Percentiles rank a stretch among this genome's conserved stretches.
Conservation (phyloP, 2,329 filamentous ascomycete genomes). For the Dissoconium aciculare region DNA sequence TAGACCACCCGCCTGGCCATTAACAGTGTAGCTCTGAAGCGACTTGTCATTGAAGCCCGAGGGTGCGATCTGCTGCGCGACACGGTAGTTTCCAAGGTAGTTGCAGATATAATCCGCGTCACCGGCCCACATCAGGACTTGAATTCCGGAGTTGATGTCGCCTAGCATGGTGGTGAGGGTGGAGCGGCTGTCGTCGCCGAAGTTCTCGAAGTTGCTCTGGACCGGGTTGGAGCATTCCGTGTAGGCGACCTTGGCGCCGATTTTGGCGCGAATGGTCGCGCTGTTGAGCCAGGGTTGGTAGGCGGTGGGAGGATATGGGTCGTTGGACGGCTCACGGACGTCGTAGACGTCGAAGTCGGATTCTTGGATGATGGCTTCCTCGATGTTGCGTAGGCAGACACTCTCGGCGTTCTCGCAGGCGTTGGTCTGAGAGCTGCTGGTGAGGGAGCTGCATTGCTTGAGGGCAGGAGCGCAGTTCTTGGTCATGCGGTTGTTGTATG, state of each 20-base stretch:
- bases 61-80: conserved; percentile 32
- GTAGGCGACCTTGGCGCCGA: conserved; percentile 33
- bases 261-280: conserved; percentile 26
- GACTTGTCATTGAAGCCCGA: conserved; percentile 27
- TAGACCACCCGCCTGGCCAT: conserved; percentile 33
- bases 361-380: conserved; percentile 23
- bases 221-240: conserved; percentile 24
- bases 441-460: conserved; percentile 22
- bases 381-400: conserved; percentile 26
- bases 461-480: conserved; percentile 32
- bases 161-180: no score
- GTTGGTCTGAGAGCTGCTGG: conserved; percentile 16
- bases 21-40: conserved; percentile 33
- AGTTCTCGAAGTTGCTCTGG: conserved; percentile 26
- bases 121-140: conserved; percentile 40
- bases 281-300: conserved; percentile 30
- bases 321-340: conserved; percentile 27
- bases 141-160: conserved; percentile 36
- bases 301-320: conserved; percentile 27
- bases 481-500: conserved; percentile 38
- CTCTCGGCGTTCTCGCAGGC: conserved; percentile 24
- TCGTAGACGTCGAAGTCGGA: conserved; percentile 33
- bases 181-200: no score
- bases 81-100: conserved; percentile 38
- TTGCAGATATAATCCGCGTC: conserved; percentile 47